These are phyloP conservation scores for Hansenula anomala DNA, from an alignment of 1,139 yeast species.

Conservation along the genomic window DNA sequence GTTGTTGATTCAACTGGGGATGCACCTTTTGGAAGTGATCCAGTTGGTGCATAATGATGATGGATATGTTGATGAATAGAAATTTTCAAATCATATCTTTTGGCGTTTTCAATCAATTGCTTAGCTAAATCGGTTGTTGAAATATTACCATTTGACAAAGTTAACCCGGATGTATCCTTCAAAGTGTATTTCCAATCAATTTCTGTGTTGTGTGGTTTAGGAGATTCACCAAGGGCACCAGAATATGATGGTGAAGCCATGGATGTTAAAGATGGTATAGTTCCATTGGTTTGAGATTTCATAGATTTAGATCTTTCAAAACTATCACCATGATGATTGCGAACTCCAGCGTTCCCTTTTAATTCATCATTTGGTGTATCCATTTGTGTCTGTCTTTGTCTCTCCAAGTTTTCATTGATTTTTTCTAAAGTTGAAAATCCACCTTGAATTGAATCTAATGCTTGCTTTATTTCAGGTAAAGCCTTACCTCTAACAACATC, in stretches of 20 bases:
- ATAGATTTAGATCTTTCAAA: not conserved
- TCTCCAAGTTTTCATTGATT: slow-evolving; percentile 23
- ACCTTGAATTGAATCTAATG: slow-evolving; percentile 29
- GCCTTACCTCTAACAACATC: slow-evolving; percentile 58
- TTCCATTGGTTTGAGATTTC: not conserved
- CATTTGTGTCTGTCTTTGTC: slow-evolving; percentile 1
- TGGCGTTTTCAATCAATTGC: slow-evolving; percentile 57
- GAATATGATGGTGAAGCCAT: slow-evolving; percentile 6
- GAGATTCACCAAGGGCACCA: slow-evolving; percentile 3
- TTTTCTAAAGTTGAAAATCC: slow-evolving; percentile 22
- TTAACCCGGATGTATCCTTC: slow-evolving; percentile 30
- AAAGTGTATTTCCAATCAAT: slow-evolving; percentile 37
- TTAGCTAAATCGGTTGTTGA: slow-evolving; percentile 49
- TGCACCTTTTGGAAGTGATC: slow-evolving; percentile 6
- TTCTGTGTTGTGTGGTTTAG: slow-evolving; percentile 23
- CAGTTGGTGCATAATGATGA: slow-evolving; percentile 35
- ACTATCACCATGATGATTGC: not conserved
- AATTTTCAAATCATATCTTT: slow-evolving; percentile 51
- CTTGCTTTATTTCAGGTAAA: slow-evolving; percentile 26
- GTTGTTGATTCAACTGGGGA: slow-evolving; percentile 21
- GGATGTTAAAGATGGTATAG: slow-evolving; percentile 2
- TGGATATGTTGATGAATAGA: slow-evolving; percentile 78
- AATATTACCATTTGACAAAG: slow-evolving; percentile 43
- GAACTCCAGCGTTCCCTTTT: slow-evolving; percentile 1
- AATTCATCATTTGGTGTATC: not conserved